phyloP scores from a whole-genome alignment of 1,284 basidiomycete genomes.

The Hymenochaete sp. region DNA sequence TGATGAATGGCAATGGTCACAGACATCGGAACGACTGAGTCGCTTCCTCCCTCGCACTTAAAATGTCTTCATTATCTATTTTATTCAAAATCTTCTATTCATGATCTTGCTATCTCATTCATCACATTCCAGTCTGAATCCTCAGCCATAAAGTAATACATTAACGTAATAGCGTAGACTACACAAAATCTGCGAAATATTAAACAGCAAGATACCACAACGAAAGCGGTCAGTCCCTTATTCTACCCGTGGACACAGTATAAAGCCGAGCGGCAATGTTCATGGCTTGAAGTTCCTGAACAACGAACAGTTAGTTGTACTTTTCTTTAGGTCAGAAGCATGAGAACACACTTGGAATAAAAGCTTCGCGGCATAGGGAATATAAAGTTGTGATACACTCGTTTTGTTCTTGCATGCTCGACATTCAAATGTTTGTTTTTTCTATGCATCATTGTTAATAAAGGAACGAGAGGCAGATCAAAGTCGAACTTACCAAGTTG shows the following conservation, averaged over 20 bases:
- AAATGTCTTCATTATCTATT: no score
- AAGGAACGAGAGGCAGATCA: not conserved
- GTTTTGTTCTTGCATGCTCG: constrained; percentile 95
- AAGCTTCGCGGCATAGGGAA: constrained; percentile 87
- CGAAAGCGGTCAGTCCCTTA: constrained; percentile 44
- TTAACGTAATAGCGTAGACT: no score
- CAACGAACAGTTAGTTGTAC: constrained; percentile 10
- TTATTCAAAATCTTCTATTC: no score
- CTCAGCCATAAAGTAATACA: no score
- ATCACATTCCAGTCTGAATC: no score
- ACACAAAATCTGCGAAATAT: no score
- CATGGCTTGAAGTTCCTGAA: constrained; percentile 82
- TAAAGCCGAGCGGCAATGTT: constrained; percentile 82
- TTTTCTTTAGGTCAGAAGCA: not conserved
- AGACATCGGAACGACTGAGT: constrained; percentile 26
- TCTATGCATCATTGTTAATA: constrained; percentile 32
- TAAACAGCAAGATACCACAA: constrained; percentile 19
- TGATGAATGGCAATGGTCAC: constrained; percentile 38
- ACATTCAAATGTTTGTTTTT: constrained; percentile 85
- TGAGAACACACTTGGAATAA: constrained; percentile 69
- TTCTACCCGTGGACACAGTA: constrained; percentile 74
- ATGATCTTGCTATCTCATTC: no score
- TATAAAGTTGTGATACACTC: constrained; percentile 82
- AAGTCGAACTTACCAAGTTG: constrained; percentile 57
- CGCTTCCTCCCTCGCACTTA: not conserved